Percentiles rank a stretch among this genome's conserved stretches.
Evolutionary conservation across 345 rosid species (phyloP).

Genomic region (Geranium brycei): DNA sequence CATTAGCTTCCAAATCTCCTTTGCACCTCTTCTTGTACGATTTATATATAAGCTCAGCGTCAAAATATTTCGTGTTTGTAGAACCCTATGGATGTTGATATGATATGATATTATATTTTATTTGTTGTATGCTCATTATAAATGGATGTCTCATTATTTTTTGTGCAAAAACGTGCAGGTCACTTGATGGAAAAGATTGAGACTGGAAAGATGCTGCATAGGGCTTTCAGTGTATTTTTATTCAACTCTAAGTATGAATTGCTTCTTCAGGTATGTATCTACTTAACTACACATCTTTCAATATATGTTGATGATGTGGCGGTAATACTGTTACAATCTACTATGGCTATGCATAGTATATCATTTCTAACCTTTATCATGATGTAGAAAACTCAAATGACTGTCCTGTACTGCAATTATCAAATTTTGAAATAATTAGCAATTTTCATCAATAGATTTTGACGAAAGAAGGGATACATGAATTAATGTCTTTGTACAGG

Average conservation of each 20-base stretch:
- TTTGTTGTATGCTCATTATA: background rate
- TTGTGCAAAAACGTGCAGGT: constrained; percentile 37
- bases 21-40: too few relatives aligned
- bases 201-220: constrained; percentile 64
- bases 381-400: background rate
- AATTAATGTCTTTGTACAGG: background rate
- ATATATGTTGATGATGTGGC: background rate
- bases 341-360: background rate
- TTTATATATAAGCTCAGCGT: too few relatives aligned
- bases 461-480: too few relatives aligned
- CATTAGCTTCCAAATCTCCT: too few relatives aligned
- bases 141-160: constrained; percentile 1
- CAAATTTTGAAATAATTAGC: background rate
- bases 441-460: background rate
- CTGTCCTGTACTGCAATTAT: background rate
- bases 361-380: background rate
- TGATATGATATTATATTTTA: background rate
- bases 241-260: constrained; percentile 89
- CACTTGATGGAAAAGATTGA: constrained; percentile 91
- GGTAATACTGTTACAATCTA: background rate
- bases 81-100: too few relatives aligned
- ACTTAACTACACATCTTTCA: background rate
- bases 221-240: constrained; percentile 94
- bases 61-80: too few relatives aligned
- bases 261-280: constrained; percentile 70